A percentile compares a stretch with the other conserved stretches of the same genome.
Evolutionary conservation across 2,329 filamentous ascomycete species (phyloP).

Genomic region (Cladosporium sp.): DNA sequence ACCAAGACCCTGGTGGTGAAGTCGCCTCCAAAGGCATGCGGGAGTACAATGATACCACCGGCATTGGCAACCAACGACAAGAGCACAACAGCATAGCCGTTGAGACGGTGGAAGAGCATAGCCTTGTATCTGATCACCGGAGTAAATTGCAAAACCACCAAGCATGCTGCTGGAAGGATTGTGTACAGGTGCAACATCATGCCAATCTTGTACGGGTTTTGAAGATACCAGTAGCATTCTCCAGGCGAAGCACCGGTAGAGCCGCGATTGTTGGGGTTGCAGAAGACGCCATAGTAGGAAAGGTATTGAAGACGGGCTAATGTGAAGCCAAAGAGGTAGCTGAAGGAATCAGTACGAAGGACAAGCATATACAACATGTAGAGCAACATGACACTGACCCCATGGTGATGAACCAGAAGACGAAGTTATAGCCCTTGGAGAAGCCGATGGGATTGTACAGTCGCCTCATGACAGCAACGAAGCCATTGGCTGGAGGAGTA

Average conservation of each 20-base stretch:
- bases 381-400: background rate
- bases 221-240: conserved; percentile 43
- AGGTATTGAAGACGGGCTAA: conserved; percentile 9
- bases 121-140: conserved; percentile 47
- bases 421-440: conserved; percentile 57
- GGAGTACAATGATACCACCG: conserved; percentile 54
- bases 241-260: conserved; percentile 30
- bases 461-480: conserved; percentile 27
- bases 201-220: conserved; percentile 38
- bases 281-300: conserved; percentile 13
- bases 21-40: conserved; percentile 54
- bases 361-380: conserved; percentile 2
- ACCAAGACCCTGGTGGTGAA: conserved; percentile 50
- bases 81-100: conserved; percentile 55
- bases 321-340: conserved; percentile 30
- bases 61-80: conserved; percentile 48
- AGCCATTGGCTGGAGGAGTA: conserved; percentile 19
- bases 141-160: conserved; percentile 43
- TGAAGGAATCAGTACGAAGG: conserved; percentile 30
- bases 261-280: conserved; percentile 8
- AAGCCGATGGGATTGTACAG: conserved; percentile 56
- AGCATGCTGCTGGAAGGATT: conserved; percentile 40
- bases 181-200: conserved; percentile 44
- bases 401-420: conserved; percentile 42
- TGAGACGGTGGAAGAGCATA: conserved; percentile 59